Percentiles rank a stretch among this genome's conserved stretches.
These are phyloP conservation scores for Mortierella sp. DNA, from an alignment of 371 early-diverging fungal species.

Conservation along the genomic window DNA sequence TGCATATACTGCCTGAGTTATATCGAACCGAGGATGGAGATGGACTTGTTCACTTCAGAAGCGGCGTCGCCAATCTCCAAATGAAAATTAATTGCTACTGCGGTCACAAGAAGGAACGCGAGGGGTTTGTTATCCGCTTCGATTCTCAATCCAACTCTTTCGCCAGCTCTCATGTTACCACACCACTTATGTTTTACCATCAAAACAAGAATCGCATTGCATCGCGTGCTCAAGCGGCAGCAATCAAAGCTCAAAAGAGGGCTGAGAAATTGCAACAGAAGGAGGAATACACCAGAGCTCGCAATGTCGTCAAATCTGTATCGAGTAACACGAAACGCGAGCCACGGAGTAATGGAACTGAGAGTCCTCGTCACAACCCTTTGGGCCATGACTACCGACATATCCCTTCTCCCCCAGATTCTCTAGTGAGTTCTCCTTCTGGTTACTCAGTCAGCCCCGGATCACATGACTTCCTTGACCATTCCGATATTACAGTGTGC, in stretches of 20 bases:
- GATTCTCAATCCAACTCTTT: slow-evolving; percentile 20
- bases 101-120: slow-evolving; percentile 43
- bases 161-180: slow-evolving; percentile 26
- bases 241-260: slow-evolving; percentile 31
- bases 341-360: slow-evolving; percentile 1
- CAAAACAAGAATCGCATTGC: slow-evolving; percentile 51
- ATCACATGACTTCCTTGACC: slow-evolving; percentile 17
- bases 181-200: slow-evolving; percentile 47
- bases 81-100: slow-evolving; percentile 49
- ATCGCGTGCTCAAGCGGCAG: slow-evolving; percentile 22
- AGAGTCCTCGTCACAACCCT: neutral
- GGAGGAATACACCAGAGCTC: slow-evolving; percentile 8
- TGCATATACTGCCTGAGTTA: slow-evolving; percentile 43
- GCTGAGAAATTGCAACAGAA: slow-evolving; percentile 20
- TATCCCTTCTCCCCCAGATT: slow-evolving; percentile 36
- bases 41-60: slow-evolving; percentile 34
- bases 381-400: neutral
- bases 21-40: slow-evolving; percentile 39
- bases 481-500: neutral
- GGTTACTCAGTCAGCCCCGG: slow-evolving; percentile 19
- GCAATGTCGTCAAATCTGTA: slow-evolving; percentile 27
- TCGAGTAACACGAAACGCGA: slow-evolving; percentile 22
- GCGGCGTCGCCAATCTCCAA: slow-evolving; percentile 44
- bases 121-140: slow-evolving; percentile 43
- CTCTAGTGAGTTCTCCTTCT: slow-evolving; percentile 17